Percentiles rank a stretch among this genome's conserved stretches.
These are phyloP conservation scores for Naegleria gruberi DNA, from an alignment of 208 protist species.

Conservation along the genomic window DNA sequence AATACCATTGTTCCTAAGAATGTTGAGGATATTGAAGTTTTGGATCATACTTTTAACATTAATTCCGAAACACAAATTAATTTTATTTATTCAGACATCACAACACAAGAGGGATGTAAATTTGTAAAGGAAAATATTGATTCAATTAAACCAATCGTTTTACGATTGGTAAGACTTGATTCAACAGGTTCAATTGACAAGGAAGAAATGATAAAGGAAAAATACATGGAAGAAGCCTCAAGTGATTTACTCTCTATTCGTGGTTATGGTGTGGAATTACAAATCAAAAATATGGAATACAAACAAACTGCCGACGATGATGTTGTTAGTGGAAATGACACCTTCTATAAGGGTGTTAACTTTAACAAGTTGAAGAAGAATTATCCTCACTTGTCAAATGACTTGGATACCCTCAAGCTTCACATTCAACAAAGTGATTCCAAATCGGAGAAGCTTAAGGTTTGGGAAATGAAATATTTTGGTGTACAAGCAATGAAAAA, in stretches of 20 bases:
- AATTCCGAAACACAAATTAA: background rate
- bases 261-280: conserved; percentile 18
- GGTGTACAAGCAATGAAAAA: background rate
- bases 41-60: background rate
- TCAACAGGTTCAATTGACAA: background rate
- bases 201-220: background rate
- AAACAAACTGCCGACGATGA: background rate
- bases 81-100: background rate
- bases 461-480: conserved; percentile 11
- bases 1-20: background rate
- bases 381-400: background rate
- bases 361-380: background rate
- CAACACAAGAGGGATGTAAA: background rate
- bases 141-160: background rate
- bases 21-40: background rate
- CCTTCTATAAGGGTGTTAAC: background rate
- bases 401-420: background rate
- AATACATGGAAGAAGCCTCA: background rate
- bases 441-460: background rate
- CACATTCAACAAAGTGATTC: background rate
- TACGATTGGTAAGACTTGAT: background rate
- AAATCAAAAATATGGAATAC: conserved; percentile 20
- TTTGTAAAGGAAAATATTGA: background rate
- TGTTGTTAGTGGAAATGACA: background rate
- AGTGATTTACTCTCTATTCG: background rate